Base-by-base conservation (phyloP, 306 rosid species). In the Corylus heterophylla region DNA sequence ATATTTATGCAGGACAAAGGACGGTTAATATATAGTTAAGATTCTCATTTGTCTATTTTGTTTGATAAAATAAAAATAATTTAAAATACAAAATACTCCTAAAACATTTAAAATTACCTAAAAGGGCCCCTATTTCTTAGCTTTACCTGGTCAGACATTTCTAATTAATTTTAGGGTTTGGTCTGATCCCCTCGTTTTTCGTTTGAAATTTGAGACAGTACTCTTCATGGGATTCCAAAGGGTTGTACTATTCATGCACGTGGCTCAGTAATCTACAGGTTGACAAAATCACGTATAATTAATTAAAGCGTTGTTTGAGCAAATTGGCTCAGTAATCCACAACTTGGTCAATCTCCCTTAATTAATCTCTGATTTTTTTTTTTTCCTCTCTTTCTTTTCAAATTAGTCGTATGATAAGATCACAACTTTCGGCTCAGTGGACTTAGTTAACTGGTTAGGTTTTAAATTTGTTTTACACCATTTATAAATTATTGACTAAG, bases 11-110 rank as follows among this genome's bases (percentile, higher is more conserved):
- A 1, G 35, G 35, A 31, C 35, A 31, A 31, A 31, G 35, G 35
- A 85, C 83, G 70, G 83, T 79, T 87, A 78, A 82, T 13, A 39
- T 42, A 18, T 84, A 73, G 92, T 87, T 87, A 54, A 86, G 89
- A 85, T 85, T 86, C 87, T 84, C 73, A 69, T 74, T 50, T 27
- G 73, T 50, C 49, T 51, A 71, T 47, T 25, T 31, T 31, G 3
- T 31, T 31, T 31, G 35, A 31, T 31, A 31, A 31, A 31, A 31
- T 31, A 31, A 31, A 31, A 31, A 3, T 31, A 31, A 31, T 31
- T 31, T 31, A 31, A 31, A 31, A 31, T 31, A 31, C 35, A 31
- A 31, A 31, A 31, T 31, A 31, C 35, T 1, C 2, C 0, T 31
- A 31, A 31, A 31, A 31, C 0, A 31, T 31, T 31, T 31, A 31